Evolutionary conservation across 805 yeast genomes (phyloP), one percentile per base, ranked within the genome.

Genomic region (Yarrowia divulgata): DNA sequence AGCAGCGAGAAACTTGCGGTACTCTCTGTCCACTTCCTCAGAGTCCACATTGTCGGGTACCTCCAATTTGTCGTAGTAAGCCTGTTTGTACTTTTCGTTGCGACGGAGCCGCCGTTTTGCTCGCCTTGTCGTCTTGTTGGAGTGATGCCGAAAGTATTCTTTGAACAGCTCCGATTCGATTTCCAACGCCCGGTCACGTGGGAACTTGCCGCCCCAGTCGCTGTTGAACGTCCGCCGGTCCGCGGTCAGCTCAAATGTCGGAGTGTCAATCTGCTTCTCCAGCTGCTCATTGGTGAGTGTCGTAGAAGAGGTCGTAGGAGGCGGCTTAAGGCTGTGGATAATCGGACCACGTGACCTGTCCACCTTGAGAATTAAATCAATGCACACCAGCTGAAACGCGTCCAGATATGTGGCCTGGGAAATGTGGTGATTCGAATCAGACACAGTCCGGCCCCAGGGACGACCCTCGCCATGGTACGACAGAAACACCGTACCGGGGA

Each of bases 401-500:
- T 49, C 54, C 18, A 32, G 29, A 23, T 23, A 7, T 37, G 12
- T 8, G 12, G 16, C n/a, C 7, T 8, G 3, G 6, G 13, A 16
- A 6, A 34, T 29, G 10, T 50, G 1, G 9, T 23, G 2, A 32
- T 18, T 35, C 8, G 32, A 7, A 7, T 52, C 58, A 1, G 55
- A 35, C 9, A 46, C 1, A 3, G 34, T 16, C 7, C 43, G 32
- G 45, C 71, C 46, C 37, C 14, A 40, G 3, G 50, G 42, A 4
- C 6, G n/a, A 12, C 68, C 45, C 12, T 42, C 39, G 5, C 67
- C 46, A 37, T 39, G 45, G 43, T 39, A 57, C 63, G 67, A 62
- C 19, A 50, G 10, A 54, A 69, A 54, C 6, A 49, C 48, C 9
- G 48, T 60, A 6, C 40, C 69, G 0, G 49, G 69, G 5, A 64